A percentile compares a stretch with the other conserved stretches of the same genome.
Evolutionary conservation across 2,329 filamentous ascomycete genomes (phyloP).

Genomic region (Verticillium dahliae): DNA sequence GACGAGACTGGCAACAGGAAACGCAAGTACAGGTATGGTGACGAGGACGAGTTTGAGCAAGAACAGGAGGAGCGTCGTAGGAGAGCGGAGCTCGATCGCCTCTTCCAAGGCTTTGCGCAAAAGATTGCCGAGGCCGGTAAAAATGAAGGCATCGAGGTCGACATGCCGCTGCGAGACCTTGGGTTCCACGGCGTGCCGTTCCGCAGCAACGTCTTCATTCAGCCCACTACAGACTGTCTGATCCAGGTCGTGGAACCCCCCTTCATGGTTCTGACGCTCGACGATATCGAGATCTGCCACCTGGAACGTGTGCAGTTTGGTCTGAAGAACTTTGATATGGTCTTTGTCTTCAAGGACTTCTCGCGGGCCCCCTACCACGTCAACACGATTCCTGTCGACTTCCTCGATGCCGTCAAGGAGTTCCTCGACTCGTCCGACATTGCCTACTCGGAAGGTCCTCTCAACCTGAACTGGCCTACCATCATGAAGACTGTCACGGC

Average conservation of each 20-base stretch:
- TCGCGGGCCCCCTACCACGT: constrained; percentile 83
- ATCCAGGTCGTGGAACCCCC: constrained; percentile 93
- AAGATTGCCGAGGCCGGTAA: constrained; percentile 96
- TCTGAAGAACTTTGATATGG: constrained; percentile 97
- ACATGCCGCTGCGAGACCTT: constrained; percentile 93
- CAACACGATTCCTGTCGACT: constrained; percentile 97
- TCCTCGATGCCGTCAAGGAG: constrained; percentile 91
- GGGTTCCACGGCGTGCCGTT: constrained; percentile 96
- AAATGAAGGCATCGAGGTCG: constrained; percentile 84
- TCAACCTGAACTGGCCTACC: constrained; percentile 97
- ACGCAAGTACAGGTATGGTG: constrained; percentile 93
- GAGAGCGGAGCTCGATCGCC: constrained; percentile 83
- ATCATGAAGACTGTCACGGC: constrained; percentile 99
- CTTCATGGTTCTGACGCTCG: constrained; percentile 90
- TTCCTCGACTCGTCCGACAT: constrained; percentile 97
- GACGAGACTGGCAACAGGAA: constrained; percentile 98
- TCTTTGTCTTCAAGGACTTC: constrained; percentile 98
- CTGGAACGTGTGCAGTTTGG: constrained; percentile 94
- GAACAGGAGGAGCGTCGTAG: constrained; percentile 94
- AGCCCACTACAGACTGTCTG: constrained; percentile 92
- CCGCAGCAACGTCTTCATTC: constrained; percentile 90
- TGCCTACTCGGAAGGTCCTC: constrained; percentile 84
- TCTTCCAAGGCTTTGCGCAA: constrained; percentile 94
- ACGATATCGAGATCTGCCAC: constrained; percentile 94
- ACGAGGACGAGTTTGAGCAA: constrained; percentile 97